phyloP scores from a whole-genome alignment of 75 land plant species.

The Larix kaempferi region DNA sequence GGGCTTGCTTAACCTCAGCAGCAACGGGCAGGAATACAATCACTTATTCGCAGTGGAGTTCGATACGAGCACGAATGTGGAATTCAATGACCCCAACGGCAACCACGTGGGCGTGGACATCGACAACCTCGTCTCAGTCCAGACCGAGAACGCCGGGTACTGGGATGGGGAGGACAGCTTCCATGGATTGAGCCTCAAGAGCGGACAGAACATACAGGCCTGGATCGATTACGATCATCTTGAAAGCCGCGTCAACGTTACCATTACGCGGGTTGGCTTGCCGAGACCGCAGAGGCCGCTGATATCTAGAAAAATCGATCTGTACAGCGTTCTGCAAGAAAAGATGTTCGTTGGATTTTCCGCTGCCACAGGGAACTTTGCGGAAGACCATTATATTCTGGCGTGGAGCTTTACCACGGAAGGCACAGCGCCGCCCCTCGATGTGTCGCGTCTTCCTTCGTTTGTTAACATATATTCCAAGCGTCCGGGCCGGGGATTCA shows the following conservation, averaged over 20 bases:
- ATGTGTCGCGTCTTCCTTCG: neutral
- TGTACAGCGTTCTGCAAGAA: neutral
- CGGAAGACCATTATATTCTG: neutral
- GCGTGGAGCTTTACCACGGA: neutral
- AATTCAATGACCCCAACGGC: constrained; percentile 32
- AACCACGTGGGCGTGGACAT: constrained; percentile 59
- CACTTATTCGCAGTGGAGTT: constrained; percentile 59
- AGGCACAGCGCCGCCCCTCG: neutral
- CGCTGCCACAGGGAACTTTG: too few species aligned
- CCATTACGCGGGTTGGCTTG: too few species aligned
- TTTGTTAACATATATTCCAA: neutral
- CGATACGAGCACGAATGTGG: constrained; percentile 36
- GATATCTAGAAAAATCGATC: too few species aligned
- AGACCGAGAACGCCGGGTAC: too few species aligned
- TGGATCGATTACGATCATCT: neutral
- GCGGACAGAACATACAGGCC: neutral
- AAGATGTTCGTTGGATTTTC: neutral
- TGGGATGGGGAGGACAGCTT: neutral
- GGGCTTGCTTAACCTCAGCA: constrained; percentile 14
- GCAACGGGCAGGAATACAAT: constrained; percentile 35
- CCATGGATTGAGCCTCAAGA: neutral
- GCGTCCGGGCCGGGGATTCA: too few species aligned
- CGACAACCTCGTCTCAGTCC: constrained; percentile 31
- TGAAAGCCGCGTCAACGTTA: neutral
- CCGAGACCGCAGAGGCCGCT: too few species aligned